phyloP scores from a whole-genome alignment of 306 rosid genomes.

The Prinsepia uniflora region DNA sequence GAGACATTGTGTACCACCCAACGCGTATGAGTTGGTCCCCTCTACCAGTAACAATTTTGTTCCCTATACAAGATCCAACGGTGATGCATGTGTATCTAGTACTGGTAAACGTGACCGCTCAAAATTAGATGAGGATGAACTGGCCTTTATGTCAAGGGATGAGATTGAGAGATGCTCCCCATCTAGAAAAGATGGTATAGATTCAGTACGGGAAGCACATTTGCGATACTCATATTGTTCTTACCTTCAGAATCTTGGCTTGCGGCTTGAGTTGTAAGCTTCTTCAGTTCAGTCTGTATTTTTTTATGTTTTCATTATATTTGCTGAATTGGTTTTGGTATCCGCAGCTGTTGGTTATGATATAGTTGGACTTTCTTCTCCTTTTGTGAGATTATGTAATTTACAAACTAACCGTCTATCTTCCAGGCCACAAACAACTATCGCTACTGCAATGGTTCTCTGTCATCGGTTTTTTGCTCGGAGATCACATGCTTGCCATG shows the following conservation, averaged over 20 bases:
- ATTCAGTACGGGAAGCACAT: conserved; percentile 72
- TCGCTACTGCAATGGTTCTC: conserved; percentile 95
- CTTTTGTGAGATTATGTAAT: background rate
- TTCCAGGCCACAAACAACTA: conserved; percentile 90
- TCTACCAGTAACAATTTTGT: conserved; percentile 34
- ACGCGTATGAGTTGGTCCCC: conserved; percentile 31
- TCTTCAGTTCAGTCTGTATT: background rate
- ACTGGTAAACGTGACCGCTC: conserved; percentile 52
- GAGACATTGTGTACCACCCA: conserved; percentile 46
- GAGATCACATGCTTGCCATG: conserved; percentile 90
- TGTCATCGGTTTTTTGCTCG: conserved; percentile 97
- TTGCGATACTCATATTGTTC: conserved; percentile 92
- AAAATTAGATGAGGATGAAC: conserved; percentile 68
- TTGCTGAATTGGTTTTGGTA: background rate
- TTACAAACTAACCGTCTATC: conserved; percentile 23
- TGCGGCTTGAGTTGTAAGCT: conserved; percentile 87
- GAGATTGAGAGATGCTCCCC: conserved; percentile 95
- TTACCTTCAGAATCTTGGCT: conserved; percentile 85
- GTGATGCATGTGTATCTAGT: conserved; percentile 46
- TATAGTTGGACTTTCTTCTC: background rate
- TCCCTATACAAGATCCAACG: conserved; percentile 44
- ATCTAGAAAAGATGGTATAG: conserved; percentile 93
- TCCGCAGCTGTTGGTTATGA: background rate
- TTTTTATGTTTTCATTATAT: conserved; percentile 4
- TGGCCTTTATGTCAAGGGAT: conserved; percentile 77